Conservation (phyloP, 176 grass and related monocot species). For the Oryza nivara region DNA sequence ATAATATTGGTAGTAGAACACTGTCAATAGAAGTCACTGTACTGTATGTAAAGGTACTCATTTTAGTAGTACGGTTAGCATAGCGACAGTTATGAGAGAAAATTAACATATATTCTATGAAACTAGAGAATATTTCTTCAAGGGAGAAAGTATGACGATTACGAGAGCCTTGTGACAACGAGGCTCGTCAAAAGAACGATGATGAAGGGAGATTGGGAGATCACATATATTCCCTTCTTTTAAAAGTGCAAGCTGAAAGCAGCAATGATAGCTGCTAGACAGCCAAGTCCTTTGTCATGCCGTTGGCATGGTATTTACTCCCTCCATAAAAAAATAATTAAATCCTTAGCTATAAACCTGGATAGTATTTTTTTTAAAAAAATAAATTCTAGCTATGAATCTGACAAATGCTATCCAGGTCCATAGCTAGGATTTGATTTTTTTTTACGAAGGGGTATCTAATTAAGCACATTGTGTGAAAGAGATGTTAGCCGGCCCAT, state of each 20-base stretch:
- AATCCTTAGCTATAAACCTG: no score
- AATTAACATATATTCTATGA: no score
- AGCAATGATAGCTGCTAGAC: neutral
- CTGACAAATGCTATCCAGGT: no score
- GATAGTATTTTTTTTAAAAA: no score
- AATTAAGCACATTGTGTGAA: neutral
- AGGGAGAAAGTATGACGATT: neutral
- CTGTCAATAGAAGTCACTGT: no score
- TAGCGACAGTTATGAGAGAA: no score
- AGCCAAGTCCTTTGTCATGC: neutral
- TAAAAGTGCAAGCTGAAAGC: neutral
- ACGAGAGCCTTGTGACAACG: neutral
- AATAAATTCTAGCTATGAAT: no score
- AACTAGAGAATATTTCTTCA: neutral
- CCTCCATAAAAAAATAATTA: no score
- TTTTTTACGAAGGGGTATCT: neutral
- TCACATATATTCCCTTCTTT: neutral
- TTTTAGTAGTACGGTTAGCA: no score
- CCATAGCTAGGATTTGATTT: no score
- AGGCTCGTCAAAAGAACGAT: neutral
- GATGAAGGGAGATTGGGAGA: neutral
- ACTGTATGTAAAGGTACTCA: no score
- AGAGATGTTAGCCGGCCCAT: neutral
- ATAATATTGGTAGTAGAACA: no score
- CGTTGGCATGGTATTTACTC: neutral